Conservation (phyloP, 2,329 filamentous ascomycete species). For the Monosporascus sp. region DNA sequence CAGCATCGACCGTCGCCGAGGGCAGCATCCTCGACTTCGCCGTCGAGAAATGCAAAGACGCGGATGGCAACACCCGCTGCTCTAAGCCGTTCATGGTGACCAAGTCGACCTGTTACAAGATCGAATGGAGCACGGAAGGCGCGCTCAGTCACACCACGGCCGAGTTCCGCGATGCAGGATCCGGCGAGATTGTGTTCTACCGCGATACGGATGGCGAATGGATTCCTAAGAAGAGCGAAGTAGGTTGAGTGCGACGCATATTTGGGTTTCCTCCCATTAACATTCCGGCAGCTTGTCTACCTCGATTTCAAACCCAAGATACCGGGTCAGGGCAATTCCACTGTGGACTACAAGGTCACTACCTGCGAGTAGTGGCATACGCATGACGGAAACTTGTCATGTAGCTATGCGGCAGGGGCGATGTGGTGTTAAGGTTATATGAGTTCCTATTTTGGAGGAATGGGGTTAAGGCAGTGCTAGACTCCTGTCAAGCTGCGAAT, state of each 20-base stretch:
- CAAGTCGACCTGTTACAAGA: slow-evolving; percentile 33
- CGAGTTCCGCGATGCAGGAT: slow-evolving; percentile 24
- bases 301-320: slow-evolving; percentile 43
- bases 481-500: no score
- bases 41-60: slow-evolving; percentile 35
- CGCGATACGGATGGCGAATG: slow-evolving; percentile 41
- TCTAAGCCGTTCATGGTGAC: slow-evolving; percentile 35
- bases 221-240: slow-evolving; percentile 38
- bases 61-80: slow-evolving; percentile 33
- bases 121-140: slow-evolving; percentile 36
- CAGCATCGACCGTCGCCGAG: slow-evolving; percentile 22
- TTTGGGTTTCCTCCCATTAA: slow-evolving; percentile 1
- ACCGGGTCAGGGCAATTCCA: slow-evolving; percentile 36
- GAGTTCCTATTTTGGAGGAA: no score
- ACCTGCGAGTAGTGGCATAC: slow-evolving; percentile 24
- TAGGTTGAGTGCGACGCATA: slow-evolving; percentile 10
- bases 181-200: slow-evolving; percentile 37
- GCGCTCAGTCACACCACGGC: slow-evolving; percentile 31
- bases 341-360: slow-evolving; percentile 37
- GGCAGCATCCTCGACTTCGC: slow-evolving; percentile 38
- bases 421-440: no score
- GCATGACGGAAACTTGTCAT: no score
- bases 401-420: no score
- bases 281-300: slow-evolving; percentile 30
- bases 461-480: no score